These are phyloP conservation scores for Bolboschoenus planiculmis DNA, from an alignment of 176 grass and related monocot genomes.

Conservation along the genomic window DNA sequence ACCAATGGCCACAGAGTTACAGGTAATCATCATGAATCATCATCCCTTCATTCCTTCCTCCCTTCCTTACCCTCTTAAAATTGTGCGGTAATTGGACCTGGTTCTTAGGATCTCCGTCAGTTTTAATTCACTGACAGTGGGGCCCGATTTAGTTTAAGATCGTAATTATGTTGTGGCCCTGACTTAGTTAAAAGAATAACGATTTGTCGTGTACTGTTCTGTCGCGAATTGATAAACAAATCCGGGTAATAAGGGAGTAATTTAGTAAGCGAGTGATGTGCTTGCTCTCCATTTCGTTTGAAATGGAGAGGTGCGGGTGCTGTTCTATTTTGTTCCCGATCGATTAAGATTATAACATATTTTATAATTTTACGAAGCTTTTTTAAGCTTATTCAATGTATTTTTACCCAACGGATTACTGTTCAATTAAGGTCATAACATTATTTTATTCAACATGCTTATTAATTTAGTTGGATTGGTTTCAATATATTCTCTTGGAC, in stretches of 20 bases:
- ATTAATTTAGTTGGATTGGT: too few species aligned
- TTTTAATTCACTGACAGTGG: neutral
- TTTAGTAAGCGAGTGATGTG: neutral
- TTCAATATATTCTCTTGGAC: too few species aligned
- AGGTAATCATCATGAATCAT: slow-evolving; percentile 48
- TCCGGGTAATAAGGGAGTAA: too few species aligned
- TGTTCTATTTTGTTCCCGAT: neutral
- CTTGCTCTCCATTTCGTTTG: neutral
- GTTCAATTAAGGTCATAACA: too few species aligned
- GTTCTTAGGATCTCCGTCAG: neutral
- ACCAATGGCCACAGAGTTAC: slow-evolving; percentile 95
- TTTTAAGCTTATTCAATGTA: too few species aligned
- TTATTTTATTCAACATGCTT: too few species aligned
- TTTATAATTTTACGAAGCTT: too few species aligned
- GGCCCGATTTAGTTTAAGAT: neutral
- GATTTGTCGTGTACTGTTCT: too few species aligned
- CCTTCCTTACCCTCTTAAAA: neutral
- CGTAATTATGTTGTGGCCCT: neutral
- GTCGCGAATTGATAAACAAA: neutral
- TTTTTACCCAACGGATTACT: too few species aligned
- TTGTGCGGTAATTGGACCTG: neutral
- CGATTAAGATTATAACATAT: too few species aligned
- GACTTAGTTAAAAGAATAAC: too few species aligned
- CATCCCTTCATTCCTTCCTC: neutral
- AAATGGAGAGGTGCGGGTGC: neutral